Evolutionary conservation across 148 eudicot genomes (phyloP).

Genomic region (Fagopyrum esculentum): DNA sequence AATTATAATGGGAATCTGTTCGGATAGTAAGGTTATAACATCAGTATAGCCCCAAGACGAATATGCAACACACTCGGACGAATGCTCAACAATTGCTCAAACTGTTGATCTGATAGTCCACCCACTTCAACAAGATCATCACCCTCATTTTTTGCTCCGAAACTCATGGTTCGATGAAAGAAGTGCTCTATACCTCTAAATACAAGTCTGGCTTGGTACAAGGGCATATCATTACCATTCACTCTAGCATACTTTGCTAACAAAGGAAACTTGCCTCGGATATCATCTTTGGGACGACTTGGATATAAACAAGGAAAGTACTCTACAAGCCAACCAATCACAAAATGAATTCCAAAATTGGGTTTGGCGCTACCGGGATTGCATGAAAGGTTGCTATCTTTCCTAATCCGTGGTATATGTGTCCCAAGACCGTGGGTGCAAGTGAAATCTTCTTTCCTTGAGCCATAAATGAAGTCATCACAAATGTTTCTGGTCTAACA

Average conservation of each 20-base stretch:
- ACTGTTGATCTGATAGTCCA: neutral
- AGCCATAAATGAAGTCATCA: neutral
- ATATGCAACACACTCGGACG: neutral
- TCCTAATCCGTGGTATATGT: neutral
- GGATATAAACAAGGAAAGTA: neutral
- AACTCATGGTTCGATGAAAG: neutral
- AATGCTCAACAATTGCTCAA: neutral
- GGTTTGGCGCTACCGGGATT: neutral
- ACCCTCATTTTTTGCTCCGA: neutral
- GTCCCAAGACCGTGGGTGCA: neutral
- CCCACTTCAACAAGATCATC: neutral
- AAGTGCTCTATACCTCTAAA: neutral
- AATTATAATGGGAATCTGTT: neutral
- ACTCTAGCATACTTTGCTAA: neutral
- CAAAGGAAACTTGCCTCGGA: neutral
- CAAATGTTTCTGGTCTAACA: neutral
- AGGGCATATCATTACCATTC: neutral
- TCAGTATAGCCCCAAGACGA: neutral
- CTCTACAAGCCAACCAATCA: neutral
- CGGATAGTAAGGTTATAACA: neutral
- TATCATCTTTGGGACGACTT: neutral
- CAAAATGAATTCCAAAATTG: neutral
- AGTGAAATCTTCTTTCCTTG: neutral
- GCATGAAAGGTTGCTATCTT: neutral
- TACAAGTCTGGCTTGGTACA: neutral